Base-by-base conservation (phyloP, 2,329 filamentous ascomycete species). In the Didymella glomerata region DNA sequence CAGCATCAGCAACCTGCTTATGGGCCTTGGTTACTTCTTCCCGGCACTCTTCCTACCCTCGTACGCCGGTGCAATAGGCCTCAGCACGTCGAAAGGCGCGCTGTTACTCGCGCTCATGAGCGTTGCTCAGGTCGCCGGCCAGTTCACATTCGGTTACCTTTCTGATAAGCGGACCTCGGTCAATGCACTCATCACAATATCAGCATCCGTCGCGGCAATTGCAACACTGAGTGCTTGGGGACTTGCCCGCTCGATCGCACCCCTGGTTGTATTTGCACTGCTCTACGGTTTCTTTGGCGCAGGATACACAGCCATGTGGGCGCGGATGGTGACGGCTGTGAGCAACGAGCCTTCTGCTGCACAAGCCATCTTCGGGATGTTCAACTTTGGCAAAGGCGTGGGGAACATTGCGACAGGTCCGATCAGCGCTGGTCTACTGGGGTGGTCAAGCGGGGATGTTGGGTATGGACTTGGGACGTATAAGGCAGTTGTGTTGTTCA, bases 371-470 rank as follows among this genome's bases (percentile, higher is more conserved):
- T 77, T 83, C 49, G 77, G 75, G 0, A 66, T 81, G 9, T 73
- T 84, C 51, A 76, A 76, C 24, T 76, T 77, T 11, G 81, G 81
- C 0, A 79, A 80, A 36, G 82, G 82, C 0, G 74, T 84, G 44
- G 82, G 82, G 0, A 80, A 79, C 64, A 74, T 84, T 6, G 72
- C 80, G 1, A 77, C 76, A 44, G 82, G 82, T 2, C 82, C 82
- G 0, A 67, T 84, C 49, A 82, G 81, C 52, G 81, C 60, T 68
- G 69, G 34, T 48, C 79, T 60, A 50, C 77, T 49, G 58, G 61
- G 20, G 41, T 40, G 42, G 48, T 52, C 50, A 65, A 48, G n/a
- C 20, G 38, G 20, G 3, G 34, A 51, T 14, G 48, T 3, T 49
- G 9, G 52, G 1, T 66, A 67, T 38, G 63, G 57, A 11, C 22